Base-by-base conservation (phyloP, 768 basidiomycete genomes). In the Russula sp. region DNA sequence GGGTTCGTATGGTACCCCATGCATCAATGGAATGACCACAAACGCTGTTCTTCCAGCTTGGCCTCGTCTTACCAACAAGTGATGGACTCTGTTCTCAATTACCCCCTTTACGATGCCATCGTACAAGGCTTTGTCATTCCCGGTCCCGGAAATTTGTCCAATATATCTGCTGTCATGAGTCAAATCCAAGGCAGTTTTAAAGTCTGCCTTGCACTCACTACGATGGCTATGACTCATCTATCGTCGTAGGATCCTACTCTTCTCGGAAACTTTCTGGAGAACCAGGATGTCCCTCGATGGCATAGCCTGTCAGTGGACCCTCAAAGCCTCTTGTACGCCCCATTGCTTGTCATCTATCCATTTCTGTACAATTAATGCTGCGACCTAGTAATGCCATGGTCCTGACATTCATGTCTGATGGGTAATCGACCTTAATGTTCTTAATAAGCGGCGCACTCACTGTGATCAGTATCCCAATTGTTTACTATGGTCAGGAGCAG, bases 401-500 rank as follows among this genome's bases (percentile, higher is more conserved):
- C 9, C 83, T 87, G 67, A 84, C 75, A 60, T 90, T 88, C 72
- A 83, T 90, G 82, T 81, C 81, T 52, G 89, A 90, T 61, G 88
- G 89, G 78, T 71, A 59, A 68, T 61, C 52, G 18, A 25, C 32
- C 50, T 43, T 20, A 16, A 18, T 7, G n/a, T 35, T 48, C 48
- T 51, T 25, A 38, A 52, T 22, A 16, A 34, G 32, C 34, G 35
- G 55, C 55, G 51, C 18, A 52, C 42, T 45, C 53, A 61, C 5
- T 5, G 32, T 38, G 9, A 16, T 4, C 49, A 79, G 78, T n/a
- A 88, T 90, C 66, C 89, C 90, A 0, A 83, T 91, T 61, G 81
- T 89, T 11, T 92, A 91, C 70, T 88, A 89, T 63, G 89, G 90
- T 1, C 87, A 88, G 72, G 90, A 91, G 67, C 89, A 90, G 70